Conservation (phyloP, 1,139 yeast genomes). For the Waltiozyma solani region DNA sequence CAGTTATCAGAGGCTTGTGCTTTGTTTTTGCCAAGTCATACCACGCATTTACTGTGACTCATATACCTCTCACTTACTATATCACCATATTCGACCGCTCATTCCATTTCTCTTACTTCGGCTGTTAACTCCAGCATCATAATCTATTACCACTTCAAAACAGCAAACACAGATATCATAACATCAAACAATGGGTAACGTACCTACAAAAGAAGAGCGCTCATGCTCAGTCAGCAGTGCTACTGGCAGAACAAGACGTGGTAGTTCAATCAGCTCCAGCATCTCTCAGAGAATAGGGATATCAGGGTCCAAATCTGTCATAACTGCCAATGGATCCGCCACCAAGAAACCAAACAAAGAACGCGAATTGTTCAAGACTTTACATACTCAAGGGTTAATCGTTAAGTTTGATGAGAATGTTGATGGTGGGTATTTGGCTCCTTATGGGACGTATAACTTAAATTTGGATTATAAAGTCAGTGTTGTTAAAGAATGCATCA, state of each 20-base stretch:
- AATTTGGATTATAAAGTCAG: constrained; percentile 66
- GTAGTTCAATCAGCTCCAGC: constrained; percentile 13
- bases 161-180: background rate
- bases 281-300: constrained; percentile 2
- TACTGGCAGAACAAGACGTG: constrained; percentile 14
- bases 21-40: too few relatives aligned
- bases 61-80: too few relatives aligned
- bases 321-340: background rate
- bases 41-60: too few relatives aligned
- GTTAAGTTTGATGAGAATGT: constrained; percentile 52
- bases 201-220: constrained; percentile 43
- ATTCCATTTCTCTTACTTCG: too few relatives aligned
- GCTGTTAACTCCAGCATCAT: too few relatives aligned
- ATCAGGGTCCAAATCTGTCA: background rate
- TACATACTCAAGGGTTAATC: constrained; percentile 44
- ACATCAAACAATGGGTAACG: constrained; percentile 45
- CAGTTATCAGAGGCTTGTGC: too few relatives aligned
- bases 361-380: constrained; percentile 39
- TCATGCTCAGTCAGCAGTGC: constrained; percentile 21
- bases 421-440: constrained; percentile 78
- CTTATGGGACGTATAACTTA: constrained; percentile 75
- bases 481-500: constrained; percentile 57
- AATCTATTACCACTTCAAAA: too few relatives aligned
- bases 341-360: constrained; percentile 29
- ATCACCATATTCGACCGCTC: too few relatives aligned